These are phyloP conservation scores for Xylaria intraflava DNA, from an alignment of 495 filamentous ascomycete genomes.

Conservation along the genomic window DNA sequence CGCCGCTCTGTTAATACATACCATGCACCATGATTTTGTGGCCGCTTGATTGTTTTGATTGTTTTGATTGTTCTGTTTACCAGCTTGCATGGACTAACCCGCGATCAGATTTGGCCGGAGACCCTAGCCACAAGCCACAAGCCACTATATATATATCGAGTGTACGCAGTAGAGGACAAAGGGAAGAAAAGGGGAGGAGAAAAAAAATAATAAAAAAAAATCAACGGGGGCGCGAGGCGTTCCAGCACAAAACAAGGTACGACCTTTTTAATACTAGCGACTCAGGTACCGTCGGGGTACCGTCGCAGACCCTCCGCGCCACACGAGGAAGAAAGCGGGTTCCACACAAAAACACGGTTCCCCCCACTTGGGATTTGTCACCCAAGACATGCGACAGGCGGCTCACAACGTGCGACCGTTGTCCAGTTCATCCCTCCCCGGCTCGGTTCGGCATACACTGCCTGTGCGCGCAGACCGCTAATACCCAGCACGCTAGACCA, in stretches of 20 bases:
- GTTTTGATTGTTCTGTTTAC: too few species aligned
- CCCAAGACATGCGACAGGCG: slow-evolving; percentile 12
- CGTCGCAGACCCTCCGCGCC: too few species aligned
- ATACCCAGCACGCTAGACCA: not conserved
- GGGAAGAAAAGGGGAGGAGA: not conserved
- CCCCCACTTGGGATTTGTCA: slow-evolving; percentile 12
- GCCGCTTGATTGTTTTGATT: not conserved
- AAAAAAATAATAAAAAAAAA: not conserved
- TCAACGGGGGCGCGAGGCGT: not conserved
- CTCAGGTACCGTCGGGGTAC: too few species aligned
- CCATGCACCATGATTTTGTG: not conserved
- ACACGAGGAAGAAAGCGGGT: slow-evolving; percentile 8
- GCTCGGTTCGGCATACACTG: not conserved
- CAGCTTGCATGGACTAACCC: slow-evolving; percentile 7
- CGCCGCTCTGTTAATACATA: not conserved
- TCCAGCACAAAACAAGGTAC: not conserved
- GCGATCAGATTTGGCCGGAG: not conserved
- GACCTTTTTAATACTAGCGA: too few species aligned
- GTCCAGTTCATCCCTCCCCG: not conserved
- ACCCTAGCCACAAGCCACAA: not conserved
- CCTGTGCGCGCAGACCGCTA: slow-evolving; percentile 7
- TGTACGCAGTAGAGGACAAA: too few species aligned
- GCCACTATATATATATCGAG: not conserved
- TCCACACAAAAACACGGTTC: slow-evolving; percentile 1
- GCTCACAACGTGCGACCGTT: slow-evolving; percentile 9